Conservation (phyloP, 352 stramenopile species). For the Thalassiosira exigua region DNA sequence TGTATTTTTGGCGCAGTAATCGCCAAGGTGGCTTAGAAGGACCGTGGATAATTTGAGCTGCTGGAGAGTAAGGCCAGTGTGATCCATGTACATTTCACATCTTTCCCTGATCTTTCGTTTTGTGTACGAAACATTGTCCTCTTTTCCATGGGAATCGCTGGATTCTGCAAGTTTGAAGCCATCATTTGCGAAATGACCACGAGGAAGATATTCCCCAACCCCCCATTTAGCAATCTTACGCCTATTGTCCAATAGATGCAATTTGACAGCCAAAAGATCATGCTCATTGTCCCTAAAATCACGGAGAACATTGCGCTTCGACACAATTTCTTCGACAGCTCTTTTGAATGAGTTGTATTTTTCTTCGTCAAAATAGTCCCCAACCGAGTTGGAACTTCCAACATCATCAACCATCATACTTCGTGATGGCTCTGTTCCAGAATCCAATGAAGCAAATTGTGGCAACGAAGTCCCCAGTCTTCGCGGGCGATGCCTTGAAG, state of each 20-base stretch:
- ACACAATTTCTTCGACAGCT: constrained; percentile 46
- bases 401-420: constrained; percentile 3
- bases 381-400: constrained; percentile 3
- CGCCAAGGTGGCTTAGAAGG: constrained; percentile 17
- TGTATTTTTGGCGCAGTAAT: constrained; percentile 63
- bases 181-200: neutral
- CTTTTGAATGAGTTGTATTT: constrained; percentile 36
- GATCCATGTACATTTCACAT: constrained; percentile 46
- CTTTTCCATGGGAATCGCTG: too few relatives aligned
- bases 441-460: too few relatives aligned
- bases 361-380: constrained; percentile 34
- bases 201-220: constrained; percentile 14
- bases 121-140: too few relatives aligned
- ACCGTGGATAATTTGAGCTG: constrained; percentile 51
- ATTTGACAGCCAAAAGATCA: constrained; percentile 41
- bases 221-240: constrained; percentile 31
- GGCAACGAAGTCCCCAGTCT: too few relatives aligned
- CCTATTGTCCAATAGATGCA: constrained; percentile 31
- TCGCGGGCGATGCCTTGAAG: too few relatives aligned
- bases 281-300: constrained; percentile 51
- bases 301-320: constrained; percentile 49
- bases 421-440: too few relatives aligned
- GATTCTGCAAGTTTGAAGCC: too few relatives aligned
- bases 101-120: too few relatives aligned
- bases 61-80: constrained; percentile 35